A percentile compares a stretch with the other conserved stretches of the same genome.
These are phyloP conservation scores for Debaryomyces nepalensis DNA, from an alignment of 1,139 yeast genomes.

Conservation along the genomic window DNA sequence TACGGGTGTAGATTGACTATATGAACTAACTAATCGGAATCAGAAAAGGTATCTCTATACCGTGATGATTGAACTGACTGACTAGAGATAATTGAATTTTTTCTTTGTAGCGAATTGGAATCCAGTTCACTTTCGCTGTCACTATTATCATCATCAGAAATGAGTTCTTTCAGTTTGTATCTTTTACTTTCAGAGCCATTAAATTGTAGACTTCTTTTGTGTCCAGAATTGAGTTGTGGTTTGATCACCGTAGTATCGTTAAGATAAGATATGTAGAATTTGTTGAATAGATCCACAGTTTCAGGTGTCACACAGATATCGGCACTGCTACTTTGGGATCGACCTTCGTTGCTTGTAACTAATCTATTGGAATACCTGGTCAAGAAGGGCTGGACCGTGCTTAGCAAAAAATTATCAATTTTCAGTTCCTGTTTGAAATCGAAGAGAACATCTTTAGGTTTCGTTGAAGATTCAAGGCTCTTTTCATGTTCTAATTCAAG, in stretches of 20 bases:
- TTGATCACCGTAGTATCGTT: conserved; percentile 19
- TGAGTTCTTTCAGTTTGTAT: conserved; percentile 16
- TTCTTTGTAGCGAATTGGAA: background rate
- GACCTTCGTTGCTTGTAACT: background rate
- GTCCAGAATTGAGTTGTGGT: conserved; percentile 1
- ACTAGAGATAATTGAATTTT: background rate
- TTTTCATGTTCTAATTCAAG: conserved; percentile 3
- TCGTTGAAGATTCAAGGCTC: background rate
- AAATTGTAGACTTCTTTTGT: conserved; percentile 1
- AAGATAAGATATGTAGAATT: conserved; percentile 21
- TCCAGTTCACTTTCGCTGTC: conserved; percentile 9
- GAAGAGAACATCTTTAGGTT: background rate
- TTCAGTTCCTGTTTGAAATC: conserved; percentile 14
- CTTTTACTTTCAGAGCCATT: conserved; percentile 10
- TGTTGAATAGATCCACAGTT: conserved; percentile 19
- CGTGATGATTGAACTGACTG: background rate
- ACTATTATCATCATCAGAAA: conserved; percentile 3
- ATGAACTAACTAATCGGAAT: conserved; percentile 9
- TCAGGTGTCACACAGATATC: conserved; percentile 12
- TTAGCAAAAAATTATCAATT: conserved; percentile 14
- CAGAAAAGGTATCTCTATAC: conserved; percentile 13
- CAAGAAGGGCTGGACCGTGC: conserved; percentile 18
- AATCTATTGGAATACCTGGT: conserved; percentile 1
- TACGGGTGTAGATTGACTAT: no score
- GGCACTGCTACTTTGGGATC: background rate